phyloP scores from a whole-genome alignment of 768 basidiomycete species.

The Panus rudis region DNA sequence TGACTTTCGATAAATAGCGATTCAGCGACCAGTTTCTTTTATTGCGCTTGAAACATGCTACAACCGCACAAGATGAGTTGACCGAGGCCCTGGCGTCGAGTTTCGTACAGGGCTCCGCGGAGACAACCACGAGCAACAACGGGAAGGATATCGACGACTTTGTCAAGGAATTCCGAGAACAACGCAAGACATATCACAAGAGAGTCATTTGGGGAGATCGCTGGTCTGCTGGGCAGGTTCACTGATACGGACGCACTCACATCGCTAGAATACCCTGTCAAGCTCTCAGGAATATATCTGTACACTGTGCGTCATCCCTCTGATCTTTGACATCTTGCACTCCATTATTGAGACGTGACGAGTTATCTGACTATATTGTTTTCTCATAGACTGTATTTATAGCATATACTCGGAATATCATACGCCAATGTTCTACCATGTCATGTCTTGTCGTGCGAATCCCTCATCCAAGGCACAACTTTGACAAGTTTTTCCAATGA shows the following conservation, averaged over 20 bases:
- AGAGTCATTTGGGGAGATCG: constrained; percentile 84
- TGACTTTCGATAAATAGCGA: constrained; percentile 39
- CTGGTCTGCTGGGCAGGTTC: constrained; percentile 80
- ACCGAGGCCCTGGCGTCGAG: constrained; percentile 81
- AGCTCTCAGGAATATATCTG: constrained; percentile 17
- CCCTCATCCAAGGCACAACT: background rate
- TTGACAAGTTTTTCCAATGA: background rate
- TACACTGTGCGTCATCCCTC: background rate
- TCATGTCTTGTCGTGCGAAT: too few relatives aligned
- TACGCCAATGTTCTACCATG: too few relatives aligned
- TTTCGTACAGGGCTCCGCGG: constrained; percentile 62
- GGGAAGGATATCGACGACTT: constrained; percentile 76
- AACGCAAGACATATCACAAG: constrained; percentile 89
- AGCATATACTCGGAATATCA: too few relatives aligned
- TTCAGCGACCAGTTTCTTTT: constrained; percentile 84
- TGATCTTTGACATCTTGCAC: too few relatives aligned
- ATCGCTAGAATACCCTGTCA: background rate
- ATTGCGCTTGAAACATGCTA: constrained; percentile 80
- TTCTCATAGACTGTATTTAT: too few relatives aligned
- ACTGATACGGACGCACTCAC: constrained; percentile 50
- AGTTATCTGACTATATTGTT: too few relatives aligned
- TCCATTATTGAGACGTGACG: too few relatives aligned
- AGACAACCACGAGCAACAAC: constrained; percentile 16
- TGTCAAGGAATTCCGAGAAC: constrained; percentile 79
- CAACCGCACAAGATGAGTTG: constrained; percentile 83